Percentiles rank a stretch among this genome's conserved stretches.
These are phyloP conservation scores for Trichoderma arundinaceum DNA, from an alignment of 2,329 filamentous ascomycete species.

Conservation along the genomic window DNA sequence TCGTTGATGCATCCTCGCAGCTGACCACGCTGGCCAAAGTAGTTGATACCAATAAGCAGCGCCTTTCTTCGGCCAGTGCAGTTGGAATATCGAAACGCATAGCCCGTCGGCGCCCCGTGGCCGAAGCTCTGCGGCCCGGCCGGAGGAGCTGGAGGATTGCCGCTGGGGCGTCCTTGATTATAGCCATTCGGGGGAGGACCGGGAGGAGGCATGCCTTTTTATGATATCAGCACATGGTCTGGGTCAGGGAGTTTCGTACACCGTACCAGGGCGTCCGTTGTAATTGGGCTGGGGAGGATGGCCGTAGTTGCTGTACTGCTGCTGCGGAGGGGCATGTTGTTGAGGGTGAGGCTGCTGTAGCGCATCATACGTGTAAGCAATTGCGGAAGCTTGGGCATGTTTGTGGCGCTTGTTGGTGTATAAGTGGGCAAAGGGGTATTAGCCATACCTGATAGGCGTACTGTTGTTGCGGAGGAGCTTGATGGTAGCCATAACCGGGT, in stretches of 20 bases:
- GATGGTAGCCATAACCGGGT: conserved; percentile 53
- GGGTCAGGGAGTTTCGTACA: neutral
- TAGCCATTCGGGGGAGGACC: conserved; percentile 29
- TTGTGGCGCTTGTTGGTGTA: neutral
- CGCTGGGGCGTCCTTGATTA: conserved; percentile 52
- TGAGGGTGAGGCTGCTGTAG: conserved; percentile 42
- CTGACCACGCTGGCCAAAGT: conserved; percentile 90
- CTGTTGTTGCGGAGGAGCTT: conserved; percentile 50
- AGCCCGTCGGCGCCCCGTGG: conserved; percentile 77
- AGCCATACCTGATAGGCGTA: conserved; percentile 47
- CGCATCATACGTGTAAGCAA: conserved; percentile 7
- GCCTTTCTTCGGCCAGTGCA: conserved; percentile 90
- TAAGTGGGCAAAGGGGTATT: neutral
- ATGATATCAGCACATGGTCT: conserved; percentile 27
- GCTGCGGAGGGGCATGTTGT: conserved; percentile 36
- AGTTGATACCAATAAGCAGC: conserved; percentile 92
- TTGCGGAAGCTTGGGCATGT: neutral
- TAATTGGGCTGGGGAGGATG: conserved; percentile 53
- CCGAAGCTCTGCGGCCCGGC: conserved; percentile 74
- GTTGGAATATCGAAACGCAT: conserved; percentile 88
- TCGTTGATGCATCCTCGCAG: conserved; percentile 95
- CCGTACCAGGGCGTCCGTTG: conserved; percentile 52
- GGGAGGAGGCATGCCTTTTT: conserved; percentile 34
- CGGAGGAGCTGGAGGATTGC: conserved; percentile 59
- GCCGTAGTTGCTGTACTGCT: conserved; percentile 43